These are phyloP conservation scores for Stachybotrys elegans DNA, from an alignment of 2,329 filamentous ascomycete species.

Conservation along the genomic window DNA sequence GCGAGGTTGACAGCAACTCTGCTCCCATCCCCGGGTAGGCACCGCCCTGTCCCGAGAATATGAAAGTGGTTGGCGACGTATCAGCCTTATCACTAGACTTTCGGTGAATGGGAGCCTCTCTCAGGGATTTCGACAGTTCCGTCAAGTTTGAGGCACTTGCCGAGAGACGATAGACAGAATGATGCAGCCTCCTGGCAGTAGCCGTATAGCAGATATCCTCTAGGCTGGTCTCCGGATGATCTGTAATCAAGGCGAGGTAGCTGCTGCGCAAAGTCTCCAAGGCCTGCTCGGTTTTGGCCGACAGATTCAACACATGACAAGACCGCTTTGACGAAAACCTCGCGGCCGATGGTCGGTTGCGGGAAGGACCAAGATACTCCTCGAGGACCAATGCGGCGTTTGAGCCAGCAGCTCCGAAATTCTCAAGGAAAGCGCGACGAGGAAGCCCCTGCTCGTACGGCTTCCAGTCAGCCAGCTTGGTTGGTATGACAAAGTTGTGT, in stretches of 20 bases:
- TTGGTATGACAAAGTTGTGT: not conserved
- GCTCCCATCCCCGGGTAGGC: constrained; percentile 24
- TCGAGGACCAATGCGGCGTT: constrained; percentile 19
- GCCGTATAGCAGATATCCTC: constrained; percentile 15
- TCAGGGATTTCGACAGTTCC: no score
- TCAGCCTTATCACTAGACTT: not conserved
- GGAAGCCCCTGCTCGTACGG: not conserved
- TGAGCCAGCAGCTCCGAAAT: constrained; percentile 24
- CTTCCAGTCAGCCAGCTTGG: constrained; percentile 3
- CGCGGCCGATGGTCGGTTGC: not conserved
- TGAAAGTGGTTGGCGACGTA: constrained; percentile 14
- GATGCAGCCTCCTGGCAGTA: constrained; percentile 12
- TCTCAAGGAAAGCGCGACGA: constrained; percentile 24
- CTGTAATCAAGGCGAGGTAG: not conserved
- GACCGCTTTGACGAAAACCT: not conserved
- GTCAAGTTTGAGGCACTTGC: constrained; percentile 4
- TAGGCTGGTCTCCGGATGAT: constrained; percentile 4
- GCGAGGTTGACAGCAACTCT: constrained; percentile 19
- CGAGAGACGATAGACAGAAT: constrained; percentile 11
- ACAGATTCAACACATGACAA: not conserved
- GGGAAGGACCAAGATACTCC: constrained; percentile 4
- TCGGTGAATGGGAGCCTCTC: not conserved
- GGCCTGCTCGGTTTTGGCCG: not conserved
- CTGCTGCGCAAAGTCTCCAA: not conserved
- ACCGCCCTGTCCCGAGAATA: constrained; percentile 29